phyloP scores from a whole-genome alignment of 345 rosid species.

The Passiflora organensis region DNA sequence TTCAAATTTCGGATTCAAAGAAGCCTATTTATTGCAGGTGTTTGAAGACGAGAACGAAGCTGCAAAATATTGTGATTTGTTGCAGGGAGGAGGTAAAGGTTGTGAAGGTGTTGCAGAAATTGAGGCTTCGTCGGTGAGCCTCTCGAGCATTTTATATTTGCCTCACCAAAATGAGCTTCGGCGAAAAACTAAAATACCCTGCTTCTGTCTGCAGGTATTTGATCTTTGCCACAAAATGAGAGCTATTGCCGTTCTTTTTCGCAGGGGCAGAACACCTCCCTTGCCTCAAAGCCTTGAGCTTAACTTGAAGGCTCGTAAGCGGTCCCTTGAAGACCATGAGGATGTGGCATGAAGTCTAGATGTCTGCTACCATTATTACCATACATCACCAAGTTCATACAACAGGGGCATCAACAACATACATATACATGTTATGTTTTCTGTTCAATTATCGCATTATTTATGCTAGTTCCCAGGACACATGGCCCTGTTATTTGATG shows the following conservation, averaged over 20 bases:
- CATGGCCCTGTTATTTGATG: no score
- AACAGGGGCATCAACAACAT: background rate
- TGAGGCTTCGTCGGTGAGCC: conserved; percentile 86
- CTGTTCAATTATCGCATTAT: no score
- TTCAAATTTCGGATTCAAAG: no score
- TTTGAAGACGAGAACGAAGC: conserved; percentile 95
- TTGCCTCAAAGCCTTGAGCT: conserved; percentile 79
- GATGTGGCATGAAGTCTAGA: conserved; percentile 22
- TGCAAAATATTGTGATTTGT: conserved; percentile 70
- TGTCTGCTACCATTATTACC: no score
- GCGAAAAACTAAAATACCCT: background rate
- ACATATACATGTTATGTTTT: background rate
- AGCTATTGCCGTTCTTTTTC: conserved; percentile 74
- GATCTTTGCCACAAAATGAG: conserved; percentile 84
- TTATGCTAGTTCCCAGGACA: no score
- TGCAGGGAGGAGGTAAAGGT: conserved; percentile 92
- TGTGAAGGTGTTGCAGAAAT: conserved; percentile 97
- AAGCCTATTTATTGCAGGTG: conserved; percentile 34
- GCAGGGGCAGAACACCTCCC: conserved; percentile 85
- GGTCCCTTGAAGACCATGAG: conserved; percentile 81
- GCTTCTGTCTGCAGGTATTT: conserved; percentile 49
- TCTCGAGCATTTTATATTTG: background rate
- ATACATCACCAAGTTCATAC: no score
- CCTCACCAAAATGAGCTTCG: background rate
- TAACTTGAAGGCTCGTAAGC: conserved; percentile 75